Evolutionary conservation across 2,329 filamentous ascomycete genomes (phyloP), one percentile per base, ranked within the genome.

Genomic region (Geosmithia putterillii): DNA sequence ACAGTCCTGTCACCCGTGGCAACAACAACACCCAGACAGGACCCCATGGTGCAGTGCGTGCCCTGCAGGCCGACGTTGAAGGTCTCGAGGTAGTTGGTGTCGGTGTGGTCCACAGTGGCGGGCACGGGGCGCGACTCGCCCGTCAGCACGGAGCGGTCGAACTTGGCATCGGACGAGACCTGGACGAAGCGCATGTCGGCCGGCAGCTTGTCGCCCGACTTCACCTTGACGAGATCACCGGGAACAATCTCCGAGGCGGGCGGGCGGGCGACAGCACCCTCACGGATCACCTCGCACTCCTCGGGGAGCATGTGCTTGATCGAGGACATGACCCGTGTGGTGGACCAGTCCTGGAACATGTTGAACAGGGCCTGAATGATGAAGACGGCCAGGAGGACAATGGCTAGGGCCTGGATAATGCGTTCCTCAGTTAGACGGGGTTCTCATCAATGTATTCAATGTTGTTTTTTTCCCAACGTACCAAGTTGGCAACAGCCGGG

Each of bases 221-320:
- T 83, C 53, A 87, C 71, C 41, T 70, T 65, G 2, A 87, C 64
- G 0, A 88, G 58, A 52, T 88, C 83, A 18, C 83, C 83, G 0
- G 82, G 83, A 0, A 88, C 82, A 21, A 89, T 66, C 9, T 85
- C 74, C 1, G 64, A 57, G 0, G 76, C 77, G 2, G 65, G 59
- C 3, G 76, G 61, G 15, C 64, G 67, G 1, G 63, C 53, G 47
- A 73, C 65, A 3, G 57, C 53, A 1, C 35, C 35, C 48, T 84
- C 74, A 18, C 83, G 74, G 7, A 83, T 61, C 7, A 83, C 69
- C 21, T 79, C 64, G 51, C 80, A 86, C 46, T 78, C 70, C 51
- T 86, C 83, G 0, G 84, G 84, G n/a, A 89, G 68, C 83, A 89
- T 85, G 17, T 74, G 81, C 40, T 80, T 84, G 56, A 89, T 89